Evolutionary conservation across 2,329 filamentous ascomycete genomes (phyloP).

Genomic region (Dactylellina sp.): DNA sequence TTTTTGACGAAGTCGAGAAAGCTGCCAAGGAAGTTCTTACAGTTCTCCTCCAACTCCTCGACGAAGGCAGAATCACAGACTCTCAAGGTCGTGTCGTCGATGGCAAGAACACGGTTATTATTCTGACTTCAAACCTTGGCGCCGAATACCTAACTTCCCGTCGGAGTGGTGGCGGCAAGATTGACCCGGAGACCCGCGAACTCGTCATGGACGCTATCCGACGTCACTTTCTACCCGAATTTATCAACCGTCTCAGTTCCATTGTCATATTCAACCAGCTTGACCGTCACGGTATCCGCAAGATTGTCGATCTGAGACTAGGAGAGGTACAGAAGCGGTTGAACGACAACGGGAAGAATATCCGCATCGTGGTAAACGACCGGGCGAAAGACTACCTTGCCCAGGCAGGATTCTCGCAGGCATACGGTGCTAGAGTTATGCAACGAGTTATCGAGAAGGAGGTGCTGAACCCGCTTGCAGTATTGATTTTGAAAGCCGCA

Average conservation of each 20-base stretch:
- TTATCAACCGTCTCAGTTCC: constrained; percentile 96
- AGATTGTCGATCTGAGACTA: constrained; percentile 92
- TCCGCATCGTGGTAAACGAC: constrained; percentile 82
- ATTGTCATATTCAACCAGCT: constrained; percentile 99
- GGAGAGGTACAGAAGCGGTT: constrained; percentile 91
- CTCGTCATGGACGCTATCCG: constrained; percentile 90
- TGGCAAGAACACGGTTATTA: constrained; percentile 97
- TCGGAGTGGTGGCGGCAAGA: constrained; percentile 77
- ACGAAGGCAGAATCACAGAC: constrained; percentile 97
- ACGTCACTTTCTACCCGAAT: constrained; percentile 97
- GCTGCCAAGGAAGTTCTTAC: constrained; percentile 97
- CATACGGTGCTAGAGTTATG: constrained; percentile 91
- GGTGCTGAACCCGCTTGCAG: constrained; percentile 90
- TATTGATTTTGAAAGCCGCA: constrained; percentile 86
- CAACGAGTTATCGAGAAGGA: constrained; percentile 95
- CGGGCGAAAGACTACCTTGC: constrained; percentile 95
- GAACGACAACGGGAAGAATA: constrained; percentile 83
- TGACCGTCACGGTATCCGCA: constrained; percentile 87
- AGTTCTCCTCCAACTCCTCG: constrained; percentile 98
- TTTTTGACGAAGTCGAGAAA: constrained; percentile 99
- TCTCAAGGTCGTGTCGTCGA: constrained; percentile 95
- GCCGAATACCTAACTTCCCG: constrained; percentile 78
- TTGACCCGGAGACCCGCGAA: constrained; percentile 86
- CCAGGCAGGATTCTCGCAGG: constrained; percentile 89
- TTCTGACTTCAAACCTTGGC: constrained; percentile 98